Evolutionary conservation across 495 filamentous ascomycete genomes (phyloP), one percentile per base, ranked within the genome.

Genomic region (Hypoxylon trugodes): DNA sequence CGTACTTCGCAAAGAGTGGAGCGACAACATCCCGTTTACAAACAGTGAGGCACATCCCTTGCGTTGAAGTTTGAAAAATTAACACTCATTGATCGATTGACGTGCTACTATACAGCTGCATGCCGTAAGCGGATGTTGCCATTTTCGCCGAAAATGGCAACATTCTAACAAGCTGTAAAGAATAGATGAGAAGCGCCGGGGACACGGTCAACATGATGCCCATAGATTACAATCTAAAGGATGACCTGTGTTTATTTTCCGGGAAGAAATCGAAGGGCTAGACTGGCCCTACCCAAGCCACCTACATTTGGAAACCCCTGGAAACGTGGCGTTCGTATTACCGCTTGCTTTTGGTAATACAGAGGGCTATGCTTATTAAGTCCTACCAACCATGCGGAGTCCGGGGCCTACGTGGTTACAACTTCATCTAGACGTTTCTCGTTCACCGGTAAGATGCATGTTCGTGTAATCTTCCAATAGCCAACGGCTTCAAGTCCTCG

Each of bases 261-360:
- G 53, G 47, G 37, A 41, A 53, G n/a, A 37, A 38, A 13, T n/a
- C 8, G 2, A 28, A 6, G 47, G 61, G 38, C 47, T 54, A 59
- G 54, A 53, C 24, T 53, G 18, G 24, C 28, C 47, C 15, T 47
- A 41, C 15, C n/a, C 32, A 38, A 33, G 50, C 45, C 51, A 37
- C 51, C 55, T 22, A 13, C 7, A 5, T 25, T 49, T 37, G 19
- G 16, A 38, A 30, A 12, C 30, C 41, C 24, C 19, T 26, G 43
- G 43, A 10, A 54, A 51, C 25, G 62, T 66, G 62, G 56, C 62
- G 62, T 26, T 52, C 45, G 50, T 61, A 47, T 52, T 40, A 30
- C 24, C 37, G 24, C 46, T 51, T 60, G 41, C 37, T 45, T 50
- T 47, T 57, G 46, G 50, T 42, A 33, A 48, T 49, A 30, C 21